Conservation (phyloP, 2,329 filamentous ascomycete genomes). For the Aspergillus hortae region DNA sequence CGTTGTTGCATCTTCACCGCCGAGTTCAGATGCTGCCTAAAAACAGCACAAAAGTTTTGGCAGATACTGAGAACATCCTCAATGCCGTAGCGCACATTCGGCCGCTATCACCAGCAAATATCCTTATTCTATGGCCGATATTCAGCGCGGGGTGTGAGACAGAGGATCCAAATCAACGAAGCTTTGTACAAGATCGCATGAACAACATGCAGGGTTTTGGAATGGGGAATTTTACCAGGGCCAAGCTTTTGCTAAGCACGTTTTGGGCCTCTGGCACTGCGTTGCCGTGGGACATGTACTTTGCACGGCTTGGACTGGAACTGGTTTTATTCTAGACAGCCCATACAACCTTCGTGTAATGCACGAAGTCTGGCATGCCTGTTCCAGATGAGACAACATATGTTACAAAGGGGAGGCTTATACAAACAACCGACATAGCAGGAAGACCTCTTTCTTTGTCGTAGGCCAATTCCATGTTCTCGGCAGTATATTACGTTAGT, state of each 20-base stretch:
- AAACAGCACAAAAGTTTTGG: conserved; percentile 15
- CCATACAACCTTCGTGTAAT: no score
- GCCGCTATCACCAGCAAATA: conserved; percentile 23
- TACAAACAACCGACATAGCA: no score
- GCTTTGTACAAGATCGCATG: conserved; percentile 22
- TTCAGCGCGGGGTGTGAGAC: conserved; percentile 31
- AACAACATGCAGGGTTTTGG: conserved; percentile 24
- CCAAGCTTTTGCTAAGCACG: conserved; percentile 13
- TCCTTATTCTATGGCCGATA: conserved; percentile 29
- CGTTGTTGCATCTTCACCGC: conserved; percentile 27
- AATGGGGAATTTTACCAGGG: conserved; percentile 28
- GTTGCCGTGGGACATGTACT: conserved; percentile 20
- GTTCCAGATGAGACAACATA: no score
- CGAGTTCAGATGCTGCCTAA: conserved; percentile 20
- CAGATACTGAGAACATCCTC: conserved; percentile 18
- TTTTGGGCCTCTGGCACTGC: conserved; percentile 20
- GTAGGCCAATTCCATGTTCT: no score
- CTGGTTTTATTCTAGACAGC: conserved; percentile 21
- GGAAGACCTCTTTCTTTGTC: no score
- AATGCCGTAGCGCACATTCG: conserved; percentile 15
- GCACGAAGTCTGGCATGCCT: no score
- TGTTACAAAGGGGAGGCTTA: no score
- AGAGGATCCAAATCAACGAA: conserved; percentile 12
- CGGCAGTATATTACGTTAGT: no score
- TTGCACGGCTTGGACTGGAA: conserved; percentile 17